phyloP scores from a whole-genome alignment of 371 early-diverging fungal species.

The Mucor mucedo region DNA sequence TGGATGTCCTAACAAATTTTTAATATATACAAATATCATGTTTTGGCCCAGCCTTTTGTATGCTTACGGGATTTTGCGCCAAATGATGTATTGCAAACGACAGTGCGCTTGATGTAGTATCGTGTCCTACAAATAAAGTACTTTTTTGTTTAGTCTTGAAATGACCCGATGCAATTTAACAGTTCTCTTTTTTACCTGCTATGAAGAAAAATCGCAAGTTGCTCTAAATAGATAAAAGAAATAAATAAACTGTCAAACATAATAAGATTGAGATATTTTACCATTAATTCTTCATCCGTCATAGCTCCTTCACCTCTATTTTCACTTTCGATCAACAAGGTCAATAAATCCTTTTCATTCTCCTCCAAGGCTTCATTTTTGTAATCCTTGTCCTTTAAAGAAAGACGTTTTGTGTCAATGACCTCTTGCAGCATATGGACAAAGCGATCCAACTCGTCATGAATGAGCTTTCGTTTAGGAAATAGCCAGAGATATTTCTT shows the following conservation, averaged over 20 bases:
- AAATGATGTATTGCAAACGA: conserved; percentile 24
- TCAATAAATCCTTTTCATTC: conserved; percentile 27
- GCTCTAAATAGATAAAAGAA: conserved; percentile 5
- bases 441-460: conserved; percentile 14
- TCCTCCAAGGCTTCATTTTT: conserved; percentile 8
- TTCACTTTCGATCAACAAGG: conserved; percentile 25
- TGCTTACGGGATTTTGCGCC: conserved; percentile 30
- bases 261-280: neutral
- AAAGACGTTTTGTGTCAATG: too few species aligned
- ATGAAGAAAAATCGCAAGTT: conserved; percentile 34
- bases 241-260: neutral
- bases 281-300: conserved; percentile 17
- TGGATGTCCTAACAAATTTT: conserved; percentile 23
- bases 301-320: conserved; percentile 13
- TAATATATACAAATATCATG: too few species aligned
- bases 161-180: too few species aligned
- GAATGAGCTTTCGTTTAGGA: conserved; percentile 3
- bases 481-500: conserved; percentile 24
- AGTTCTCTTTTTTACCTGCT: neutral
- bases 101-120: conserved; percentile 26
- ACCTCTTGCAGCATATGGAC: too few species aligned
- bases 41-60: too few species aligned
- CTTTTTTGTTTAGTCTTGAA: too few species aligned
- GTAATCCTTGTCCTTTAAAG: neutral
- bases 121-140: conserved; percentile 15